Conservation (phyloP, 768 basidiomycete genomes). For the Phaffia australis region DNA sequence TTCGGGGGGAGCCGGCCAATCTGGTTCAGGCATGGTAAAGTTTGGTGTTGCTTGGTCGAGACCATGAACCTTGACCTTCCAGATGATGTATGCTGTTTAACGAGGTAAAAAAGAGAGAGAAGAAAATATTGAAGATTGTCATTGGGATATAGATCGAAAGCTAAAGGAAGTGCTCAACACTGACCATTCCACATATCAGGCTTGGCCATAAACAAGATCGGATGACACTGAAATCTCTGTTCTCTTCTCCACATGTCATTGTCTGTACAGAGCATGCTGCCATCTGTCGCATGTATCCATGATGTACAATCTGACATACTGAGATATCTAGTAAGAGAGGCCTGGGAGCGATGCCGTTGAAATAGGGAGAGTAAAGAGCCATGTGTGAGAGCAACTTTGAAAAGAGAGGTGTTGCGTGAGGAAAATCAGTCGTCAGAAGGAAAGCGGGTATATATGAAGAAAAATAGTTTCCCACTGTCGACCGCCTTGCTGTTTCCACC, state of each 20-base stretch:
- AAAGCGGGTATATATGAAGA: background rate
- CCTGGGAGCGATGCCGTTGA: conserved; percentile 60
- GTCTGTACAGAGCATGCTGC: conserved; percentile 34
- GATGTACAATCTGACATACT: conserved; percentile 77
- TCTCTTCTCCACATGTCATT: background rate
- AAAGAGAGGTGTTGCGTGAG: background rate
- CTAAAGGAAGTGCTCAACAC: background rate
- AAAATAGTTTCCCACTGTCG: background rate
- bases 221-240: background rate
- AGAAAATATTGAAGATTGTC: background rate
- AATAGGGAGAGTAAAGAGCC: conserved; percentile 91
- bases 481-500: background rate
- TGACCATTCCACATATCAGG: conserved; percentile 34
- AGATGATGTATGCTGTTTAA: conserved; percentile 66
- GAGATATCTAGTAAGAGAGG: too few relatives aligned
- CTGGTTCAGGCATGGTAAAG: conserved; percentile 56
- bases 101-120: background rate
- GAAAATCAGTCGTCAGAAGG: background rate
- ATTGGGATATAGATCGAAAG: background rate
- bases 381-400: conserved; percentile 80
- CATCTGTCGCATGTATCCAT: conserved; percentile 87
- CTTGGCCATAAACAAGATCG: conserved; percentile 37
- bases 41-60: background rate
- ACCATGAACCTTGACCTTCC: conserved; percentile 77
- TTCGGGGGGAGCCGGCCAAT: conserved; percentile 83